Evolutionary conservation across 1,284 basidiomycete genomes (phyloP), one percentile per base, ranked within the genome.

Genomic region (Leccinum pachyderme): DNA sequence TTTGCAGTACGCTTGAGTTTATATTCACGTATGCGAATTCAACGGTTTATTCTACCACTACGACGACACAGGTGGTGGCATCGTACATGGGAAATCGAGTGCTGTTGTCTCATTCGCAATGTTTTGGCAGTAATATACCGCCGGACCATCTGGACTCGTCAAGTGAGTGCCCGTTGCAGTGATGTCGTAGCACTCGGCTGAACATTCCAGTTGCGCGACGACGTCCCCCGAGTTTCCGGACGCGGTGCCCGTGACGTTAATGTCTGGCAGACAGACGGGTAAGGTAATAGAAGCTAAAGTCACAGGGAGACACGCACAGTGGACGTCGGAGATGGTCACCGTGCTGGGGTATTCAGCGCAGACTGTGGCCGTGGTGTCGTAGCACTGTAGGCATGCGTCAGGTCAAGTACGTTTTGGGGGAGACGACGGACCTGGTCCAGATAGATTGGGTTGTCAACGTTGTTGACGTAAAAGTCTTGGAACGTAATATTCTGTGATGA

Each of bases 61-160:
- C 93, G 72, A 98, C 98, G 1, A 25, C 4, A 94, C 92, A 60
- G 98, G 95, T 71, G 98, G 95, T 71, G 98, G 96, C 0, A 95
- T 95, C 52, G 86, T 82, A 72, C 98, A 98, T 77, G 98, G 98
- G 80, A 89, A 91, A 7, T 98, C 93, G 63, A 99, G 96, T 2
- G 83, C 77, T 41, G 96, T 96, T 41, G 96, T 96, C 60, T 98
- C 94, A 11, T 58, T 37, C 41, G 63, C 57, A 18, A 68, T 8
- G 33, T 64, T 61, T 37, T 55, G 25, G 44, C 57, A 68, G n/a
- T 66, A 55, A 46, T 66, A 66, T 4, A 31, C 49, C 0, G 51
- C 50, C 3, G 37, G 37, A 9, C 64, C 49, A 6, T 54, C 31
- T 0, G 58, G 55, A 24, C 53, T 61, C 2, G 46, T 65, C 44